Evolutionary conservation across 2,329 filamentous ascomycete species (phyloP), one percentile per base, ranked within the genome.

Genomic region (Nothopassalora personata): DNA sequence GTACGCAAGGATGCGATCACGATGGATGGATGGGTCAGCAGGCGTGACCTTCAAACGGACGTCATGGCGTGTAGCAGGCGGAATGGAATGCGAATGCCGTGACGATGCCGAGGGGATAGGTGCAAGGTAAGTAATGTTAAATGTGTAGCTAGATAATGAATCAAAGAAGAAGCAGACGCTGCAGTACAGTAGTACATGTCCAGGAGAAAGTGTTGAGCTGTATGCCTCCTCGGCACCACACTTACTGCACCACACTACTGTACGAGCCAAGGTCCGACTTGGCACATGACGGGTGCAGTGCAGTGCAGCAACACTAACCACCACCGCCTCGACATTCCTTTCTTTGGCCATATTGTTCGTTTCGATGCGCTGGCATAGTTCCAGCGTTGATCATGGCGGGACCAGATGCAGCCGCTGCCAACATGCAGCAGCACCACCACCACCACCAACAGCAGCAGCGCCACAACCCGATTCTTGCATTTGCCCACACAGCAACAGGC

Each of bases 381-480:
- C n/a, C n/a, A n/a, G 6, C 30, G 34, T 15, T 43, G 34, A 52
- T 23, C 34, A 59, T 59, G 57, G 31, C 56, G 33, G 49, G 36
- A 33, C 56, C 18, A 15, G 27, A 49, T 47, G 53, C 55, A 28
- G 48, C 47, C 30, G 45, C 31, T 47, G 45, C 30, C 46, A 39
- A 30, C 23, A 52, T 49, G 19, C 23, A 23, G 23, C 23, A 23
- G 23, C 23, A 23, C 23, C 23, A 19, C 7, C 45, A 19, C 33
- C 56, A 53, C 49, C 49, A 58, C 49, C 46, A 47, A 27, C 51
- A 39, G 43, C 54, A 51, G 34, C 49, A 54, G 19, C 60, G 58
- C 53, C 53, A 36, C 30, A 45, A 48, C 18, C 53, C 54, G 18
- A 19, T 63, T 28, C 54, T 63, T 33, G 60, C 61, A 28, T 33